A percentile compares a stretch with the other conserved stretches of the same genome.
Evolutionary conservation across 1,139 yeast species (phyloP).

Genomic region (Taphrina populina): DNA sequence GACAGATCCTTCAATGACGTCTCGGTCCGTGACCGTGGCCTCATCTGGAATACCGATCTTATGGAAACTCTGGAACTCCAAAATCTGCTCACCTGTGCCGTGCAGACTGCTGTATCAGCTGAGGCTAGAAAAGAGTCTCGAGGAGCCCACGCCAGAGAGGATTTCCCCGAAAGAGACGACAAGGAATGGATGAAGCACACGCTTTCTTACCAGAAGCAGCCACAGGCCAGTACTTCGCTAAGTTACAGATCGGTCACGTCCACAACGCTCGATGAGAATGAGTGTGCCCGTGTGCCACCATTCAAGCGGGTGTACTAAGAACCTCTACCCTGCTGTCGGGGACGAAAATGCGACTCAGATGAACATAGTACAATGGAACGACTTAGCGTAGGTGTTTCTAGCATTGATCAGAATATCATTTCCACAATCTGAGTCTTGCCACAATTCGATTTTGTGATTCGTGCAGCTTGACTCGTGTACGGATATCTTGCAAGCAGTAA

Average conservation of each 20-base stretch:
- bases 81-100: slow-evolving; percentile 95
- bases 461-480: no score
- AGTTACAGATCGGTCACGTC: slow-evolving; percentile 83
- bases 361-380: no score
- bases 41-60: slow-evolving; percentile 98
- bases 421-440: no score
- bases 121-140: slow-evolving; percentile 96
- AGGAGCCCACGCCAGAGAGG: slow-evolving; percentile 99
- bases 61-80: slow-evolving; percentile 95
- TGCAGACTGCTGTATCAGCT: slow-evolving; percentile 92
- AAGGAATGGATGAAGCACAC: slow-evolving; percentile 98
- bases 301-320: slow-evolving; percentile 37
- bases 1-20: slow-evolving; percentile 72
- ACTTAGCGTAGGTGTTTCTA: no score
- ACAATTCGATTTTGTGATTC: no score
- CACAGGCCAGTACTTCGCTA: slow-evolving; percentile 71
- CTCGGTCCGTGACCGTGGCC: slow-evolving; percentile 89
- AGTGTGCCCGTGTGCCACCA: slow-evolving; percentile 66
- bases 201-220: slow-evolving; percentile 78
- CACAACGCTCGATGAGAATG: slow-evolving; percentile 82
- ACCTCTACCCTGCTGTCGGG: no score
- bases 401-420: no score
- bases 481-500: no score
- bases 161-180: slow-evolving; percentile 93
- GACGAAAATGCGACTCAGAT: no score